These are phyloP conservation scores for Auricularia sp. DNA, from an alignment of 768 basidiomycete genomes.

Conservation along the genomic window DNA sequence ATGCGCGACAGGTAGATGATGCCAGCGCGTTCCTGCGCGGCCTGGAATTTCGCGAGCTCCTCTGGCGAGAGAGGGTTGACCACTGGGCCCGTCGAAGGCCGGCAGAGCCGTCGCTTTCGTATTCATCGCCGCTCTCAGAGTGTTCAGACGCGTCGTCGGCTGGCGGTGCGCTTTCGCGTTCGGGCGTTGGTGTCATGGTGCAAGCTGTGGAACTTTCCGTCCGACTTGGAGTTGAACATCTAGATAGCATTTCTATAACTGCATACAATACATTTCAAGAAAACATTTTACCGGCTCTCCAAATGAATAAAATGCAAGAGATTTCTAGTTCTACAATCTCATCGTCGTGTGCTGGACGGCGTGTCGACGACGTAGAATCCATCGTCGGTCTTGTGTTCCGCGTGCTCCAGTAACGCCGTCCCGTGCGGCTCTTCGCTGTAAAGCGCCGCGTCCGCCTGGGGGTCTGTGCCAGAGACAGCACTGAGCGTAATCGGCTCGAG, in stretches of 20 bases:
- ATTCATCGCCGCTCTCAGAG: not conserved
- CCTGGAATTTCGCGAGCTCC: slow-evolving; percentile 65
- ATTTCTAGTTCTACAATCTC: too few species aligned
- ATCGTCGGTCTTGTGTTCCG: slow-evolving; percentile 35
- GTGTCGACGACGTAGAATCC: slow-evolving; percentile 56
- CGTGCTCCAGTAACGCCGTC: slow-evolving; percentile 38
- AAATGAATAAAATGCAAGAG: too few species aligned
- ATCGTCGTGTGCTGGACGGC: not conserved
- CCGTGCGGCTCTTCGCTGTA: slow-evolving; percentile 26
- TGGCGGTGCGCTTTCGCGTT: too few species aligned
- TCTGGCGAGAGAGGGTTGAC: slow-evolving; percentile 61
- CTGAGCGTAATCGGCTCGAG: slow-evolving; percentile 21
- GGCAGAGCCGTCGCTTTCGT: not conserved
- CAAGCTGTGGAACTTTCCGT: too few species aligned
- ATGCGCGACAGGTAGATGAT: slow-evolving; percentile 92
- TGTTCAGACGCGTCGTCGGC: too few species aligned
- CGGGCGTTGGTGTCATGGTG: too few species aligned
- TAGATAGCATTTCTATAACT: too few species aligned
- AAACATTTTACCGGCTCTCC: too few species aligned
- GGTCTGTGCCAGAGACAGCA: slow-evolving; percentile 7
- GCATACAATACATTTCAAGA: too few species aligned
- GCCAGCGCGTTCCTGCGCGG: slow-evolving; percentile 66
- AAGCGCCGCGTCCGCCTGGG: not conserved
- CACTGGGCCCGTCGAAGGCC: not conserved
- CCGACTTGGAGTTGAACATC: too few species aligned